phyloP scores from a whole-genome alignment of 139 green algal species.

The Medakamo hakoo region DNA sequence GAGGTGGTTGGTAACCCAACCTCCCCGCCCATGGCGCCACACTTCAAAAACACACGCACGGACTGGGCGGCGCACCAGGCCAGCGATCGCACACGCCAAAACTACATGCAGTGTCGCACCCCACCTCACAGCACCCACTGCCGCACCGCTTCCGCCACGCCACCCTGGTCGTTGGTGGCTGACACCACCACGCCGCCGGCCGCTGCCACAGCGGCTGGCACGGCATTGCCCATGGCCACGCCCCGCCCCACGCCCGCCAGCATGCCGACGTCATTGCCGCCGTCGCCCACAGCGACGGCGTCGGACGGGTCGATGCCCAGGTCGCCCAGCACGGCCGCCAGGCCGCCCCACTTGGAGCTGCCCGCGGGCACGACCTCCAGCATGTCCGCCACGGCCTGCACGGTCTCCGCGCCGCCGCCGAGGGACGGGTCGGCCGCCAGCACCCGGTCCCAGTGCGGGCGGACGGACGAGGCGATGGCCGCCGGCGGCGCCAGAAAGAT shows the following conservation, averaged over 20 bases:
- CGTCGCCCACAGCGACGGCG: conserved; percentile 79
- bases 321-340: conserved; percentile 32
- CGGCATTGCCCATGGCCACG: conserved; percentile 91
- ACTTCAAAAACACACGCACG: too few relatives aligned
- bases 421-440: conserved; percentile 2
- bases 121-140: conserved; percentile 64
- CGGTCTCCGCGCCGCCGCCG: conserved; percentile 22
- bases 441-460: conserved; percentile 37
- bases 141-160: conserved; percentile 83
- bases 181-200: conserved; percentile 42
- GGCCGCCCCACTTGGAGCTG: conserved; percentile 65
- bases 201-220: conserved; percentile 33
- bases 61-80: too few relatives aligned
- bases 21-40: too few relatives aligned
- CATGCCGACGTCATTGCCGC: conserved; percentile 64
- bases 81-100: too few relatives aligned
- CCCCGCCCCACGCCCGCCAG: conserved; percentile 56
- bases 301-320: conserved; percentile 10
- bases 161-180: conserved; percentile 66
- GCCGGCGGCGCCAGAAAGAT: conserved; percentile 60
- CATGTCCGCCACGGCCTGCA: conserved; percentile 81
- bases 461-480: conserved; percentile 22
- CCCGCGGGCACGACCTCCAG: conserved; percentile 81
- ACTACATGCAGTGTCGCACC: too few relatives aligned
- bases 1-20: too few relatives aligned